Conservation (phyloP, 345 rosid species). For the Kandelia obovata region DNA sequence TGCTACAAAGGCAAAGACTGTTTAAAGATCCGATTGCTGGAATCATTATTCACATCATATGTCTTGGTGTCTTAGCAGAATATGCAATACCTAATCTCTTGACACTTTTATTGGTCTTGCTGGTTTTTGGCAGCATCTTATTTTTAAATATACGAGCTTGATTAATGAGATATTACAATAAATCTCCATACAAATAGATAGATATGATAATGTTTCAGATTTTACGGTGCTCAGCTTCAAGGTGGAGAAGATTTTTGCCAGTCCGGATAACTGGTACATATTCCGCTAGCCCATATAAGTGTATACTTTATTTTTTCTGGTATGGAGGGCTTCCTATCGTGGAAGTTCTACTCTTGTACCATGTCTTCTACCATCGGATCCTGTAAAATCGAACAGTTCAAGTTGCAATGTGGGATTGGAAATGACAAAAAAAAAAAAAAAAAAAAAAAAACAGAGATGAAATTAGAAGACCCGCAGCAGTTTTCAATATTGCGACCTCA, state of each 20-base stretch:
- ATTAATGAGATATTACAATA: too few relatives aligned
- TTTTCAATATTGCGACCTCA: too few relatives aligned
- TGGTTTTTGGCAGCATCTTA: neutral
- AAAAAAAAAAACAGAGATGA: neutral
- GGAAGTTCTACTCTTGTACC: too few relatives aligned
- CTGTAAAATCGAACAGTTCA: neutral
- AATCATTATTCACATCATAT: neutral
- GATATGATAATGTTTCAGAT: too few relatives aligned
- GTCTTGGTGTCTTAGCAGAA: neutral
- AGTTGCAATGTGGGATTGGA: neutral
- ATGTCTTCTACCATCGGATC: neutral
- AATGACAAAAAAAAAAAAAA: too few relatives aligned
- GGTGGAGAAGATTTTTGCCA: too few relatives aligned
- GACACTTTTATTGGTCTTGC: neutral
- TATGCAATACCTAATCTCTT: neutral
- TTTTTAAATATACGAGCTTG: neutral
- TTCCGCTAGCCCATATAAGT: too few relatives aligned
- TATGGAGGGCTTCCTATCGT: neutral
- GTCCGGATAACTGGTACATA: neutral
- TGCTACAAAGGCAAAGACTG: neutral
- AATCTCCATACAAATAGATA: too few relatives aligned
- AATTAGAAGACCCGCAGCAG: too few relatives aligned
- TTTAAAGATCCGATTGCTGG: neutral
- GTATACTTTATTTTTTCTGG: neutral
- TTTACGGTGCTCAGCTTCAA: too few relatives aligned